Conservation (phyloP, 768 basidiomycete species). For the Podaxis sp. region DNA sequence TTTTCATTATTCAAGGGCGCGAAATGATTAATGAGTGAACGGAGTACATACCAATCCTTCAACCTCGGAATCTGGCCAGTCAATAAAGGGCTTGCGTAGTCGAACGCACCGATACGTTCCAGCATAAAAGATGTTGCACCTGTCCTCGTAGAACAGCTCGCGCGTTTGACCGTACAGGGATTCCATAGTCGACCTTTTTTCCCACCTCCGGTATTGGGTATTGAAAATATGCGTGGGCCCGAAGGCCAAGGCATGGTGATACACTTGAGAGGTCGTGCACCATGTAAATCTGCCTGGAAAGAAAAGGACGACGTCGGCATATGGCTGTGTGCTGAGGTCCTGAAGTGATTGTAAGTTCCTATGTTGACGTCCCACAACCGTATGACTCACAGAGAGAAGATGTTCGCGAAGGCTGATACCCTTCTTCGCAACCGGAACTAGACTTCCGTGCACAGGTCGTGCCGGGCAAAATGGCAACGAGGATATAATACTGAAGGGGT, state of each 20-base stretch:
- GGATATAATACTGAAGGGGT: neutral
- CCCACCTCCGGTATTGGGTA: neutral
- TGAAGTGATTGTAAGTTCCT: neutral
- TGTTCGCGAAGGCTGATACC: neutral
- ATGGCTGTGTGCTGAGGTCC: neutral
- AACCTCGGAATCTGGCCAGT: neutral
- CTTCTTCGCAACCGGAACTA: neutral
- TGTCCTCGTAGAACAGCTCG: slow-evolving; percentile 1
- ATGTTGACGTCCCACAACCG: neutral
- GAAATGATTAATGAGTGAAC: neutral
- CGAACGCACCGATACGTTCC: slow-evolving; percentile 5
- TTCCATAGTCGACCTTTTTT: neutral
- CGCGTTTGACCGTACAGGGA: neutral
- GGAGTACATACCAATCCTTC: neutral
- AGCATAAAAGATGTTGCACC: neutral
- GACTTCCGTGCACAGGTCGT: neutral
- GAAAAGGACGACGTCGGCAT: neutral
- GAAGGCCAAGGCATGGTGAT: slow-evolving; percentile 7
- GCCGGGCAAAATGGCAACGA: neutral
- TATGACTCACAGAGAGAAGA: neutral
- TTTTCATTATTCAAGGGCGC: neutral
- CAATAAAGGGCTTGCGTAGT: neutral
- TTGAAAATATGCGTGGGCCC: slow-evolving; percentile 4
- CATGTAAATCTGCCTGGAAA: neutral
- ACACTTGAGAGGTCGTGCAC: neutral